A percentile compares a stretch with the other conserved stretches of the same genome.
These are phyloP conservation scores for Gigaspora rosea DNA, from an alignment of 192 early-diverging fungal genomes.

Conservation along the genomic window DNA sequence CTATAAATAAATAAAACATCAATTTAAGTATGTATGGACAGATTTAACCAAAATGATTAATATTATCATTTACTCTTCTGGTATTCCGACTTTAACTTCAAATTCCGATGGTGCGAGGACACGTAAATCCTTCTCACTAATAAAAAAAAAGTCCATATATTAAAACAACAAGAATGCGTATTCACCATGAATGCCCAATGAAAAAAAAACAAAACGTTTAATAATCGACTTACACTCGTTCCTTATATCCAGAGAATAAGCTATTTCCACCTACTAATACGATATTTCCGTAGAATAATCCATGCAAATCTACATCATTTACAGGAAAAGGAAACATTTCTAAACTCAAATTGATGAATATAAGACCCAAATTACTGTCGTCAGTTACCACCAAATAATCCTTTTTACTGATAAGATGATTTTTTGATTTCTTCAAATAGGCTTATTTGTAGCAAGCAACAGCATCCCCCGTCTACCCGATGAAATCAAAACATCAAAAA, in stretches of 20 bases:
- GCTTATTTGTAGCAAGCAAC: too few relatives aligned
- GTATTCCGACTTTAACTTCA: conserved; percentile 55
- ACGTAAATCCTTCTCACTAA: conserved; percentile 55
- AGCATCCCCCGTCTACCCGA: not conserved
- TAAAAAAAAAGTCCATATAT: conserved; percentile 3
- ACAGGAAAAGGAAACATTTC: conserved; percentile 31
- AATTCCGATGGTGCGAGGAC: conserved; percentile 54
- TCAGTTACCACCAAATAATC: conserved; percentile 12
- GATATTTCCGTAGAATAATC: conserved; percentile 67
- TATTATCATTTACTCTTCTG: conserved; percentile 56
- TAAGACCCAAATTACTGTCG: not conserved
- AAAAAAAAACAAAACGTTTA: not conserved
- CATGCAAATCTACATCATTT: conserved; percentile 49
- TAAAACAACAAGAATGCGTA: not conserved
- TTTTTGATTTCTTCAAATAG: too few relatives aligned
- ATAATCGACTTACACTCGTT: conserved; percentile 55
- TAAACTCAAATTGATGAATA: conserved; percentile 14
- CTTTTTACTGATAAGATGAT: too few relatives aligned
- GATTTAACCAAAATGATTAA: not conserved
- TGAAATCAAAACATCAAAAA: not conserved
- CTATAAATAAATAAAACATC: conserved; percentile 39
- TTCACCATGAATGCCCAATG: not conserved
- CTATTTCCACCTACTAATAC: conserved; percentile 71
- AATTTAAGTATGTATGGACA: not conserved
- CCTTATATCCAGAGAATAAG: conserved; percentile 59